These are phyloP conservation scores for Elsinoe perseae DNA, from an alignment of 2,329 filamentous ascomycete genomes.

Conservation along the genomic window DNA sequence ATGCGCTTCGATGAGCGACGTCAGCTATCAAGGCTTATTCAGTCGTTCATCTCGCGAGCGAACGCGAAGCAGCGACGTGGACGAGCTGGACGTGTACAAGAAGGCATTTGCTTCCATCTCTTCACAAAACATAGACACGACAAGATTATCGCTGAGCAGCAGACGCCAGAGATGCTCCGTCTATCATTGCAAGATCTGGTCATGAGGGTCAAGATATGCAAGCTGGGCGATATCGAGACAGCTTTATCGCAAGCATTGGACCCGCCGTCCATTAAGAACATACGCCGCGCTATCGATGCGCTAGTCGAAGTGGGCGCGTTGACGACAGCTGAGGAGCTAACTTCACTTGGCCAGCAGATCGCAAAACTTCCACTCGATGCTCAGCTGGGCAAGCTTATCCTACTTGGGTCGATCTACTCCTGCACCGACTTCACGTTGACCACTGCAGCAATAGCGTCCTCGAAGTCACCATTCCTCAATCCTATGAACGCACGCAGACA, in stretches of 20 bases:
- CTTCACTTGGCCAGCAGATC: conserved; percentile 75
- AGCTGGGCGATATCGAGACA: conserved; percentile 85
- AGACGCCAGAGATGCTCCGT: conserved; percentile 92
- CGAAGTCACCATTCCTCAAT: conserved; percentile 86
- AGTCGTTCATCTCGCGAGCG: conserved; percentile 89
- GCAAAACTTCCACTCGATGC: conserved; percentile 87
- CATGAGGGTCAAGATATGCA: conserved; percentile 95
- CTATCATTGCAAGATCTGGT: conserved; percentile 90
- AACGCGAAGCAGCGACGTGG: conserved; percentile 94
- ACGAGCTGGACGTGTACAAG: conserved; percentile 88
- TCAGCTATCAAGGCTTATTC: conserved; percentile 81
- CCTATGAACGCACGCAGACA: conserved; percentile 77
- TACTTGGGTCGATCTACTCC: conserved; percentile 78
- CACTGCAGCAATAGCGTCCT: conserved; percentile 84
- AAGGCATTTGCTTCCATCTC: conserved; percentile 90
- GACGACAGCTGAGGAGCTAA: conserved; percentile 73
- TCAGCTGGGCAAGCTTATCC: conserved; percentile 85
- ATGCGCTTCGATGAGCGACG: conserved; percentile 93
- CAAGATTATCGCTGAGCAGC: conserved; percentile 74
- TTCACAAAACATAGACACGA: conserved; percentile 90
- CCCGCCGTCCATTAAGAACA: conserved; percentile 83
- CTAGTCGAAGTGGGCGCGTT: conserved; percentile 88
- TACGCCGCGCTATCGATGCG: conserved; percentile 84
- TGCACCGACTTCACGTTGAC: conserved; percentile 89
- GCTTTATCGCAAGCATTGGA: conserved; percentile 83